These are phyloP conservation scores for Syncephalastrum racemosum DNA, from an alignment of 371 early-diverging fungal species.

Conservation along the genomic window DNA sequence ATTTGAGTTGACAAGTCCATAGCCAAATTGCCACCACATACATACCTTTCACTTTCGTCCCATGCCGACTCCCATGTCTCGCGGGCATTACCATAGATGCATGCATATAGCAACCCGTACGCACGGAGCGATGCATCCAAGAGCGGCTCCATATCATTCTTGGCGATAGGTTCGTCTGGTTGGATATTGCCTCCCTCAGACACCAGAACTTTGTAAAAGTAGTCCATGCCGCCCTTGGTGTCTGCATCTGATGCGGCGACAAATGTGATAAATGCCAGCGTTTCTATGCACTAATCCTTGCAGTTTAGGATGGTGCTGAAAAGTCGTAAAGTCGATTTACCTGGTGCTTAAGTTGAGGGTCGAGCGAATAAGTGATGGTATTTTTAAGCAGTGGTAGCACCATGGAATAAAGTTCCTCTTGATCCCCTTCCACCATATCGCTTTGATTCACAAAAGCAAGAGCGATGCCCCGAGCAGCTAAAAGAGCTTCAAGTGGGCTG, in stretches of 20 bases:
- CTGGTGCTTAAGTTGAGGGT: conserved; percentile 41
- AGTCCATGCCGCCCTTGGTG: conserved; percentile 33
- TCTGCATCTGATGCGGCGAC: conserved; percentile 57
- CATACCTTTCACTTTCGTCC: conserved; percentile 44
- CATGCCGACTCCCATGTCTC: conserved; percentile 34
- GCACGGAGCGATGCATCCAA: conserved; percentile 43
- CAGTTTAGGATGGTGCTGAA: not conserved
- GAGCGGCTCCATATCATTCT: conserved; percentile 16
- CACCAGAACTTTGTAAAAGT: conserved; percentile 29
- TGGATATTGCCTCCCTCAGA: conserved; percentile 22
- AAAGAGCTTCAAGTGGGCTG: conserved; percentile 50
- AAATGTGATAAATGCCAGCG: conserved; percentile 57
- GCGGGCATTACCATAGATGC: conserved; percentile 39
- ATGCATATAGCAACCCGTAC: conserved; percentile 50
- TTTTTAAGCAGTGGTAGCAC: conserved; percentile 47
- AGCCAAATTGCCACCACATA: not conserved
- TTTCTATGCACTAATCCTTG: conserved; percentile 37
- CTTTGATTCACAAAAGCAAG: conserved; percentile 66
- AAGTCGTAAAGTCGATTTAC: conserved; percentile 22
- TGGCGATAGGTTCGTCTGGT: conserved; percentile 12
- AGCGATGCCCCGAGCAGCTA: conserved; percentile 57
- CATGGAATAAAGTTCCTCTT: conserved; percentile 56
- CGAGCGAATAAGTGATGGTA: conserved; percentile 35
- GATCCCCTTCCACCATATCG: conserved; percentile 34
- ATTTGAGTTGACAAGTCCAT: not conserved